Percentiles rank a stretch among this genome's conserved stretches.
Evolutionary conservation across 768 basidiomycete species (phyloP).

Genomic region (Paxillus ammoniavirescens): DNA sequence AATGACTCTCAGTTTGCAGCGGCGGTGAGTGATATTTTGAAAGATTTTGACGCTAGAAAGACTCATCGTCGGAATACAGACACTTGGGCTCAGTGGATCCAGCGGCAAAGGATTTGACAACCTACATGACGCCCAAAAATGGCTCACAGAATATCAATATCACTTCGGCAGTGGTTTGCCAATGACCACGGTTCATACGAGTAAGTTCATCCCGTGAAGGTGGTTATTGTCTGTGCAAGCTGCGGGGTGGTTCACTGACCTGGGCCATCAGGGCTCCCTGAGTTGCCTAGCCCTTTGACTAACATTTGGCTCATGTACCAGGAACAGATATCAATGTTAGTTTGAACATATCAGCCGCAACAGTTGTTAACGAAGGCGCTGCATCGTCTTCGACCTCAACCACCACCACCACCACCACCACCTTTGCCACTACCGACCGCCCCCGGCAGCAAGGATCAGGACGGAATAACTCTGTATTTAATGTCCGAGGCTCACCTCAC

Average conservation of each 20-base stretch:
- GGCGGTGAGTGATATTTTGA: slow-evolving; percentile 17
- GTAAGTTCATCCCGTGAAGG: slow-evolving; percentile 13
- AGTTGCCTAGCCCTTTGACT: neutral
- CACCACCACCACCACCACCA: neutral
- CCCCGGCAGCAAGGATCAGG: neutral
- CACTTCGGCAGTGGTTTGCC: slow-evolving; percentile 7
- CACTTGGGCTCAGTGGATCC: slow-evolving; percentile 27
- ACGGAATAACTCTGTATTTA: neutral
- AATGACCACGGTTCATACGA: slow-evolving; percentile 11
- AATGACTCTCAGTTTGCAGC: slow-evolving; percentile 17
- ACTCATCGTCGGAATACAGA: slow-evolving; percentile 14
- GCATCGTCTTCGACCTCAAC: slow-evolving; percentile 3
- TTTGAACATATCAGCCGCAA: slow-evolving; percentile 11
- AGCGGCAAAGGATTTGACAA: slow-evolving; percentile 34
- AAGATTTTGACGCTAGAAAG: neutral
- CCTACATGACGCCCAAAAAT: slow-evolving; percentile 24
- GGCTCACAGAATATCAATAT: slow-evolving; percentile 18
- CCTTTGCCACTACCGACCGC: neutral
- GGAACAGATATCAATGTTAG: slow-evolving; percentile 21
- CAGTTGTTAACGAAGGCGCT: neutral
- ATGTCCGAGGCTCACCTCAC: neutral
- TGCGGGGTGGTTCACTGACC: too few species aligned
- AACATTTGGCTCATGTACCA: neutral
- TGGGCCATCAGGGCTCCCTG: neutral
- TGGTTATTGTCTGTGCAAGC: neutral